Percentiles rank a stretch among this genome's conserved stretches.
These are phyloP conservation scores for Diaporthe velutina DNA, from an alignment of 2,329 filamentous ascomycete genomes.

Conservation along the genomic window DNA sequence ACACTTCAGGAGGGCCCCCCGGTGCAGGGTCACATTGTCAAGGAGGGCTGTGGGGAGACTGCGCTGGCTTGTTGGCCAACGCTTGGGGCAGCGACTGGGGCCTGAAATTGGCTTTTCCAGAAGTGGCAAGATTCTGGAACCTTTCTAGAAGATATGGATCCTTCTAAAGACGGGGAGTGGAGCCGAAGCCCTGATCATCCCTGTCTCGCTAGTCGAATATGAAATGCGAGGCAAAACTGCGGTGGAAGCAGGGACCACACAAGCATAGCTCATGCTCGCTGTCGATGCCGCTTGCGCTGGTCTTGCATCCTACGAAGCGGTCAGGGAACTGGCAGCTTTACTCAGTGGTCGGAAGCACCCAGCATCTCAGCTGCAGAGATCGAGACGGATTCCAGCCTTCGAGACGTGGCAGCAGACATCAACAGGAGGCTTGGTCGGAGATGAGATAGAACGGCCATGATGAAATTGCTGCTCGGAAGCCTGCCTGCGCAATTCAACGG, in stretches of 20 bases:
- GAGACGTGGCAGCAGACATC: not conserved
- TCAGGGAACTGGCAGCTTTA: slow-evolving; percentile 21
- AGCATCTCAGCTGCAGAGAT: not conserved
- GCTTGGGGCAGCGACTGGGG: slow-evolving; percentile 33
- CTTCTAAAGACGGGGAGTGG: slow-evolving; percentile 35
- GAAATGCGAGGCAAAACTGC: slow-evolving; percentile 29
- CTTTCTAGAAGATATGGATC: slow-evolving; percentile 37
- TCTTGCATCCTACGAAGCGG: slow-evolving; percentile 30
- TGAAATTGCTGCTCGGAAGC: slow-evolving; percentile 28
- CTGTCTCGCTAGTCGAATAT: slow-evolving; percentile 32
- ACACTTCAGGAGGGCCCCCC: slow-evolving; percentile 23
- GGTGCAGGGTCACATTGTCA: slow-evolving; percentile 36
- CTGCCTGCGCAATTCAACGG: slow-evolving; percentile 12
- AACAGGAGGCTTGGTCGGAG: slow-evolving; percentile 21
- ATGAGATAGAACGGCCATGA: slow-evolving; percentile 27
- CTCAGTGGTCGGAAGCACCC: not conserved
- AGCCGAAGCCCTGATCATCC: slow-evolving; percentile 28
- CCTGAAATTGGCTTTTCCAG: slow-evolving; percentile 32
- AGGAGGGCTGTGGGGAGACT: slow-evolving; percentile 36
- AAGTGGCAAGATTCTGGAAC: slow-evolving; percentile 39
- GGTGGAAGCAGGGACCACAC: slow-evolving; percentile 35
- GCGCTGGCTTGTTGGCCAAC: slow-evolving; percentile 35
- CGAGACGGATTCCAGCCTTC: not conserved
- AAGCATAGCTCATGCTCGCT: slow-evolving; percentile 22
- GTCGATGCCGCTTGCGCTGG: slow-evolving; percentile 1